Evolutionary conservation across 352 stramenopile genomes (phyloP), one percentile per base, ranked within the genome.

Genomic region (Phytophthora niederhauseri): DNA sequence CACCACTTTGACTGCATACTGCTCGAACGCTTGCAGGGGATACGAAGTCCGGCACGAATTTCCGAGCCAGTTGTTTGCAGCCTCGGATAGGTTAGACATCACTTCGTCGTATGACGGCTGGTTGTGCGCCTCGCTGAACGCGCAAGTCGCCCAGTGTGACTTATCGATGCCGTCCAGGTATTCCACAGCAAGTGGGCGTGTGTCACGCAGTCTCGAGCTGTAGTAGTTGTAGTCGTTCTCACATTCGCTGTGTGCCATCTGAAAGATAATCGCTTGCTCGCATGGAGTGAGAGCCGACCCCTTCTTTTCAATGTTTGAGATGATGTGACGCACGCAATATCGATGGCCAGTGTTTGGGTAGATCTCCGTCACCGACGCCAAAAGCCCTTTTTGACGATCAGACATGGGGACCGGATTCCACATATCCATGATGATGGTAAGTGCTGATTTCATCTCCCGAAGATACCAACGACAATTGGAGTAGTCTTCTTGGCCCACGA

Each of bases 21-120:
- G 30, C 49, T 66, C 31, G 50, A 58, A 58, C 0, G 36, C 38
- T 4, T 61, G 14, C 36, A 61, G 12, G 2, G 55, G 55, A 4
- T 61, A 61, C 2, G 38, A n/a, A 2, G 55, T 19, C 0, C 55
- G 55, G 19, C 19, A 34, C 5, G 48, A 46, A 46, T 66, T 59
- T n/a, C 59, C 49, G 0, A 59, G 14, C 49, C 11, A 66, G 1
- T 66, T 28, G 20, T 66, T 59, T 3, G 59, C 34, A 1, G 48
- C 19, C 6, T 58, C 59, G 14, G 31, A 59, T 11, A 53, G 9
- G 28, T 58, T 58, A 38, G 31, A 59, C 4, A 49, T 58, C 12
- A 66, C 49, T 8, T 66, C 31, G 24, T 66, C 59, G 59, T 58
- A 66, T 6, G 22, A 58, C 2, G 59, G 59, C n/a, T 52, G 34